phyloP scores from a whole-genome alignment of 768 basidiomycete species.

The Suillus americanus region DNA sequence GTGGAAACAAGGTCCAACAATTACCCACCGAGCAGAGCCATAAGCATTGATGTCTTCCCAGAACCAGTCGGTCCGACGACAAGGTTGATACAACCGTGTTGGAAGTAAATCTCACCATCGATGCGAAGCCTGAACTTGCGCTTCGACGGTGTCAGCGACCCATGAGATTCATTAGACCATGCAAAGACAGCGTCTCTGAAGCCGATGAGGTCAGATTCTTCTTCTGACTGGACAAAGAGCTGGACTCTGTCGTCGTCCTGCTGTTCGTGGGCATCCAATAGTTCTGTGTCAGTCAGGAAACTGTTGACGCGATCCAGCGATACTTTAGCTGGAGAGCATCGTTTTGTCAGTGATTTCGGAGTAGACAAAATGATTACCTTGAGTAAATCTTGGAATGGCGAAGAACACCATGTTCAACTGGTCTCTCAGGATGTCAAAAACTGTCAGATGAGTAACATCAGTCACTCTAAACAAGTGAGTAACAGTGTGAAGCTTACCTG shows the following conservation, averaged over 20 bases:
- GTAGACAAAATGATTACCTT: conserved; percentile 9
- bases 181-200: conserved; percentile 55
- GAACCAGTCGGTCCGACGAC: conserved; percentile 59
- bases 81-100: conserved; percentile 51
- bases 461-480: neutral
- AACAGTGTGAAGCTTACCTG: conserved; percentile 17
- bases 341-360: conserved; percentile 8
- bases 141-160: conserved; percentile 18
- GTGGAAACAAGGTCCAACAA: neutral
- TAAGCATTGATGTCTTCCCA: conserved; percentile 65
- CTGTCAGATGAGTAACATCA: conserved; percentile 18
- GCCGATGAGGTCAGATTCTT: conserved; percentile 40
- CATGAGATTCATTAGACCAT: conserved; percentile 38
- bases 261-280: conserved; percentile 12
- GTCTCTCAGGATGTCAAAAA: conserved; percentile 61
- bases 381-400: conserved; percentile 30
- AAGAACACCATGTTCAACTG: conserved; percentile 42
- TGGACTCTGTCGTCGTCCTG: neutral
- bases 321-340: conserved; percentile 48
- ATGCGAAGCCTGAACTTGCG: conserved; percentile 51
- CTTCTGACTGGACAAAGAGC: conserved; percentile 10
- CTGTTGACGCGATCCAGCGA: conserved; percentile 58
- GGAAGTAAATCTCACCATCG: conserved; percentile 56
- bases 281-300: conserved; percentile 35
- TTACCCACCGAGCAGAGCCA: conserved; percentile 52